Evolutionary conservation across 1,139 yeast species (phyloP), one percentile per base, ranked within the genome.

Genomic region (Hyphopichia wangnamkhiaoensis): DNA sequence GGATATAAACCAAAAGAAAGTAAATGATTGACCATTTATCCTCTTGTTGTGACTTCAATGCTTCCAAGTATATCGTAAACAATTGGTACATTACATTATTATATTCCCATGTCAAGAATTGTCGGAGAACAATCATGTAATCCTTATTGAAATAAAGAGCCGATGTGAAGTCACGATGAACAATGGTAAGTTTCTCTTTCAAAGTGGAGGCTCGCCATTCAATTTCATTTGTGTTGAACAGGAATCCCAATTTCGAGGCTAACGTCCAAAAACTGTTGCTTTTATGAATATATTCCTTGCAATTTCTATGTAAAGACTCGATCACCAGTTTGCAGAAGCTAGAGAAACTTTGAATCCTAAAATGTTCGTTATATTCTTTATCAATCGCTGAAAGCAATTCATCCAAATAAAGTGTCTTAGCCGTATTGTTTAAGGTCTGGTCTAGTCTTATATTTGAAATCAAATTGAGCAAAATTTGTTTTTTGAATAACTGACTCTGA

Each of bases 11-110:
- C 39, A 68, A 41, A 6, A 68, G 42, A 9, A 43, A 33, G 15
- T 51, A 51, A 4, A 67, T 31, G 23, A 56, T 54, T 27, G 53
- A 48, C 76, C 76, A 71, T 29, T 49, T 58, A 20, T 59, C 61
- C 8, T 37, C 34, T 31, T 58, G 58, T 16, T 52, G 52, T 14
- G 44, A 37, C 1, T 43, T 39, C 1, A 62, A 43, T 2, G 61
- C 59, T 26, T 56, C 52, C 35, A 59, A 43, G 38, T 69, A 70
- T 4, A 66, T 56, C 36, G 65, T 53, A 6, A 61, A 40, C 34
- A 68, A 52, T 37, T 65, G 65, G 42, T 54, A 70, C 2, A 69
- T 34, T 17, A 65, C 39, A 2, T 50, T 50, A 7, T 56, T 53
- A 13, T 56, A 53, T 18, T 57, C 59, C 9, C 48, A 52, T 5